Evolutionary conservation across 306 rosid species (phyloP).

Genomic region (Abrus pulchellus): DNA sequence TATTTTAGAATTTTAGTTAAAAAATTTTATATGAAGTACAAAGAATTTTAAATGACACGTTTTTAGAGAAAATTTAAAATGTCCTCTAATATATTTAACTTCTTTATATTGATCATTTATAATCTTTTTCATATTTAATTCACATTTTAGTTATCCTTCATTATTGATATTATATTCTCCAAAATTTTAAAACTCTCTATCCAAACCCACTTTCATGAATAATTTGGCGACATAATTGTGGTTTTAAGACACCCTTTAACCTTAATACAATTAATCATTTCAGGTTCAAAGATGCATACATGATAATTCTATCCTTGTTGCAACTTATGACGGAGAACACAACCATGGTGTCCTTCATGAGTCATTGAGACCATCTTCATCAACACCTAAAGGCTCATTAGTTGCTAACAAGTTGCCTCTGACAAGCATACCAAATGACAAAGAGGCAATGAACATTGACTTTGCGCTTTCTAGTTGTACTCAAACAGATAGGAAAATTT

Average conservation of each 20-base stretch:
- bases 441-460: slow-evolving; percentile 48
- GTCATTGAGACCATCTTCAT: slow-evolving; percentile 44
- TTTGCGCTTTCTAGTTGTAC: slow-evolving; percentile 43
- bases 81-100: no score
- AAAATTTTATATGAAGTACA: no score
- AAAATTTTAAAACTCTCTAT: no score
- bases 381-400: slow-evolving; percentile 44
- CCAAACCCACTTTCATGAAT: neutral
- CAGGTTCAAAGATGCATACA: slow-evolving; percentile 76
- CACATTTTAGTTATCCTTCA: no score
- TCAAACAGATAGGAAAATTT: slow-evolving; percentile 36
- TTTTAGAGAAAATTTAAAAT: no score
- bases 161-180: no score
- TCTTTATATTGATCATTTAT: no score
- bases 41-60: no score
- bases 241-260: slow-evolving; percentile 15
- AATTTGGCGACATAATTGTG: neutral
- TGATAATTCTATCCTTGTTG: slow-evolving; percentile 66
- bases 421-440: slow-evolving; percentile 1
- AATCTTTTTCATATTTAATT: no score
- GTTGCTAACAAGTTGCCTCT: slow-evolving; percentile 25
- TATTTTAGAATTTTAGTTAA: no score
- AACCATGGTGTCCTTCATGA: slow-evolving; percentile 56
- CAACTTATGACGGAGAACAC: slow-evolving; percentile 82
- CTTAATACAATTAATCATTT: slow-evolving; percentile 21